Evolutionary conservation across 2,329 filamentous ascomycete species (phyloP).

Genomic region (Exophiala calicioides): DNA sequence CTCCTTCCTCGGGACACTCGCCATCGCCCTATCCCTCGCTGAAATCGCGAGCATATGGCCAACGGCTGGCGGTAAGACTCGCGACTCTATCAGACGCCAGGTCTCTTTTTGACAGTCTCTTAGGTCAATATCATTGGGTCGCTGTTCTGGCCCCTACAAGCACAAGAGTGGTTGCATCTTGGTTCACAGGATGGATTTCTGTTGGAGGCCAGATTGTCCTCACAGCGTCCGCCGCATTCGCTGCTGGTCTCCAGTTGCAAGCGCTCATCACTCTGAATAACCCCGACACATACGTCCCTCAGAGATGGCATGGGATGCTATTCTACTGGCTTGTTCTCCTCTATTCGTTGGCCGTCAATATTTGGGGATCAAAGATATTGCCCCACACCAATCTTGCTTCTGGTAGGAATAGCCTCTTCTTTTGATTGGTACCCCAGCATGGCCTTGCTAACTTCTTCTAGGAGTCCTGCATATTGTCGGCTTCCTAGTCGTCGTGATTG

Average conservation of each 20-base stretch:
- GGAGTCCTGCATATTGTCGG: slow-evolving; percentile 41
- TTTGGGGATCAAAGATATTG: slow-evolving; percentile 42
- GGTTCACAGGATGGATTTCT: slow-evolving; percentile 36
- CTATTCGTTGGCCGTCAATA: slow-evolving; percentile 44
- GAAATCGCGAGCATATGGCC: slow-evolving; percentile 36
- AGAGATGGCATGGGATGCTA: slow-evolving; percentile 50
- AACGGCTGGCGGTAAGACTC: slow-evolving; percentile 34
- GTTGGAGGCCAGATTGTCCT: slow-evolving; percentile 42
- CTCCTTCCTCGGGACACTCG: slow-evolving; percentile 21
- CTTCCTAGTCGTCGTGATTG: slow-evolving; percentile 44
- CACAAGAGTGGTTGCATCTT: slow-evolving; percentile 7
- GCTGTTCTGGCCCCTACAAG: slow-evolving; percentile 37
- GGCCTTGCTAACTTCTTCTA: slow-evolving; percentile 10
- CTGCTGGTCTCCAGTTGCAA: slow-evolving; percentile 38
- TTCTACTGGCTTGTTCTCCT: slow-evolving; percentile 50
- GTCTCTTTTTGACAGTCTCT: too few species aligned
- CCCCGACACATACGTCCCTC: slow-evolving; percentile 39
- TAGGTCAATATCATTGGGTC: slow-evolving; percentile 44
- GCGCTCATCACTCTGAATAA: slow-evolving; percentile 39
- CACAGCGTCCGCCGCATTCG: slow-evolving; percentile 37
- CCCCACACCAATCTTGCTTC: slow-evolving; percentile 32
- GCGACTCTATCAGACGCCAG: too few species aligned
- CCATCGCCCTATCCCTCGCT: slow-evolving; percentile 26
- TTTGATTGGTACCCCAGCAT: neutral
- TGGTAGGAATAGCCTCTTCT: slow-evolving; percentile 25